Percentiles rank a stretch among this genome's conserved stretches.
Conservation (phyloP, 306 rosid genomes). For the Prunus mume region DNA sequence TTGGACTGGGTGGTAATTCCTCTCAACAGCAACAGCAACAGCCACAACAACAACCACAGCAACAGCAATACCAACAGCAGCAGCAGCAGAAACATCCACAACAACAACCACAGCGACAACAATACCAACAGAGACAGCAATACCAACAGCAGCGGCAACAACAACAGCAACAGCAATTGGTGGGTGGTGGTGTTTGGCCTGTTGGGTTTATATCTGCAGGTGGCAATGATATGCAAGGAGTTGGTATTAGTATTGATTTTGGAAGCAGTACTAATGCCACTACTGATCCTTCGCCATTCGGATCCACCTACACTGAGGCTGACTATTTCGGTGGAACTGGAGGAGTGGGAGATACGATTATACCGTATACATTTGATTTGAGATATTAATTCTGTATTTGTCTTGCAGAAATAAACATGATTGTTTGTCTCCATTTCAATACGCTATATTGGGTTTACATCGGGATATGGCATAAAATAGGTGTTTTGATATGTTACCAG, state of each 20-base stretch:
- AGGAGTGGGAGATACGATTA: neutral
- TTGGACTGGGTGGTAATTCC: neutral
- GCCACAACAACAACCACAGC: neutral
- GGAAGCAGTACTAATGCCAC: neutral
- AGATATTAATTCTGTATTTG: too few relatives aligned
- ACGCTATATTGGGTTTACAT: neutral
- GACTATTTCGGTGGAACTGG: neutral
- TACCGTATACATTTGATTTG: neutral
- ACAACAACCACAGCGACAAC: neutral
- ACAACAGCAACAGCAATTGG: neutral
- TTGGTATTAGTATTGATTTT: neutral
- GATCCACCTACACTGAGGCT: neutral
- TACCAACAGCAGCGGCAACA: neutral
- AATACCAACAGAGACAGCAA: neutral
- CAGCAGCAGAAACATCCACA: neutral
- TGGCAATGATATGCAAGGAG: too few relatives aligned
- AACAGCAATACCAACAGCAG: neutral
- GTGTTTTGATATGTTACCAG: neutral
- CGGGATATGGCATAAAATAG: neutral
- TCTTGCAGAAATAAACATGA: too few relatives aligned
- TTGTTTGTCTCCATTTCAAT: too few relatives aligned
- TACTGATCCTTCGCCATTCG: neutral
- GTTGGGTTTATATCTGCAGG: too few relatives aligned
- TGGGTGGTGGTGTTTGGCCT: neutral
- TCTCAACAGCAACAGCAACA: neutral